phyloP scores from a whole-genome alignment of 2,329 filamentous ascomycete genomes.

The Neocatenulostroma microsporum region DNA sequence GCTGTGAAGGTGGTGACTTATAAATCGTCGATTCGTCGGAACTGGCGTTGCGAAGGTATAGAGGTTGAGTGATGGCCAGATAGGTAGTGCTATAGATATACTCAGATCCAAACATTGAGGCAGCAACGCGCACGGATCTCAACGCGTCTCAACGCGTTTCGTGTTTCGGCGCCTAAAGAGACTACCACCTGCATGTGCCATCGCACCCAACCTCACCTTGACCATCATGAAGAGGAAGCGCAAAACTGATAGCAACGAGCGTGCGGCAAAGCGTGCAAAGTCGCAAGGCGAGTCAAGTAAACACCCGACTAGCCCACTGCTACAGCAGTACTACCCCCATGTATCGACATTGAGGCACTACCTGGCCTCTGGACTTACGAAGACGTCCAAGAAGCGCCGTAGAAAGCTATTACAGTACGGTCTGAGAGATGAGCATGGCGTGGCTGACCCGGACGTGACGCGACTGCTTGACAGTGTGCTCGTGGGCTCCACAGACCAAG shows the following conservation, averaged over 20 bases:
- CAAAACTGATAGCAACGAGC: neutral
- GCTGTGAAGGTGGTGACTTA: too few relatives aligned
- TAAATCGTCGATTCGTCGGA: too few relatives aligned
- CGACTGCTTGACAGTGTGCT: conserved; percentile 61
- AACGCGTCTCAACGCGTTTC: too few relatives aligned
- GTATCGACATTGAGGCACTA: conserved; percentile 13
- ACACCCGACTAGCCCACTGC: conserved; percentile 9
- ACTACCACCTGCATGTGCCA: too few relatives aligned
- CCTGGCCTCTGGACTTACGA: conserved; percentile 9
- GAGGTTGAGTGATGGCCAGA: too few relatives aligned
- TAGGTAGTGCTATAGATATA: too few relatives aligned
- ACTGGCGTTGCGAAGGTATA: too few relatives aligned
- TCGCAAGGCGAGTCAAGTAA: neutral
- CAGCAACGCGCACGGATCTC: too few relatives aligned
- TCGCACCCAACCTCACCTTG: too few relatives aligned
- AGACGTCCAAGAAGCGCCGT: conserved; percentile 10
- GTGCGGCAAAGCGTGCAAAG: neutral
- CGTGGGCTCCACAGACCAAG: conserved; percentile 46
- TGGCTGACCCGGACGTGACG: conserved; percentile 35
- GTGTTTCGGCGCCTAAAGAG: too few relatives aligned
- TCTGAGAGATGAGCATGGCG: neutral
- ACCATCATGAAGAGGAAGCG: conserved; percentile 13
- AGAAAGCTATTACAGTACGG: conserved; percentile 12
- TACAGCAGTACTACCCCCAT: conserved; percentile 14
- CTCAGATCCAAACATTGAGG: too few relatives aligned